Conservation (phyloP, 805 yeast species). For the Candida stauntonica region DNA sequence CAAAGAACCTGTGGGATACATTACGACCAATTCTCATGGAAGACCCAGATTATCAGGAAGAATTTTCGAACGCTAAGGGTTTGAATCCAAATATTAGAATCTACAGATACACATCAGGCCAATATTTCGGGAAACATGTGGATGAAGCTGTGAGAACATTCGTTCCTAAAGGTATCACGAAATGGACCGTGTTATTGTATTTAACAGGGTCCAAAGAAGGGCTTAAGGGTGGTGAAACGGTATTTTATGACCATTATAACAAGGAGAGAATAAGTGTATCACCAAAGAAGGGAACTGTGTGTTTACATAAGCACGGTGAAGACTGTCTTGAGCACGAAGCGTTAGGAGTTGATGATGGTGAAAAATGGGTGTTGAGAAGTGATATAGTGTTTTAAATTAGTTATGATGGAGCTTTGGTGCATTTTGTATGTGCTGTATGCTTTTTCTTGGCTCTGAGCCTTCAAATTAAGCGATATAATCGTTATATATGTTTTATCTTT, state of each 20-base stretch:
- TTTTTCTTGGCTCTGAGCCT: too few relatives aligned
- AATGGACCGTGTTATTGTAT: slow-evolving; percentile 58
- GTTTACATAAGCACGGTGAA: slow-evolving; percentile 62
- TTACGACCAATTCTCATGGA: slow-evolving; percentile 30
- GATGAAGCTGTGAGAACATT: slow-evolving; percentile 47
- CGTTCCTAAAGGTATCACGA: slow-evolving; percentile 37
- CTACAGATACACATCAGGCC: slow-evolving; percentile 52
- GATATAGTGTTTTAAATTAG: slow-evolving; percentile 40
- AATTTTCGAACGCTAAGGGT: slow-evolving; percentile 39
- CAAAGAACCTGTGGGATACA: slow-evolving; percentile 41
- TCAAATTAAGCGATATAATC: too few relatives aligned
- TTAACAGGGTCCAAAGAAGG: slow-evolving; percentile 49
- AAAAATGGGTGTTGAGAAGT: slow-evolving; percentile 59
- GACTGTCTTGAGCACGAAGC: slow-evolving; percentile 61
- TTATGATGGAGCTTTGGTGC: too few relatives aligned
- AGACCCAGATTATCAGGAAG: slow-evolving; percentile 28
- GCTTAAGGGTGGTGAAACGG: slow-evolving; percentile 56
- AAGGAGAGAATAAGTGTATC: slow-evolving; percentile 33
- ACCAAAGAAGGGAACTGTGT: slow-evolving; percentile 52
- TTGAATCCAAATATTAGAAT: slow-evolving; percentile 53
- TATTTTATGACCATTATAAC: slow-evolving; percentile 36
- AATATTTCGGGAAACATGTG: slow-evolving; percentile 56
- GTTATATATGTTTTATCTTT: too few relatives aligned
- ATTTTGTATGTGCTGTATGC: too few relatives aligned
- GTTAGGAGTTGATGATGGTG: slow-evolving; percentile 45